Evolutionary conservation across 2,329 filamentous ascomycete genomes (phyloP).

Genomic region (Incumbomyces delicatus): DNA sequence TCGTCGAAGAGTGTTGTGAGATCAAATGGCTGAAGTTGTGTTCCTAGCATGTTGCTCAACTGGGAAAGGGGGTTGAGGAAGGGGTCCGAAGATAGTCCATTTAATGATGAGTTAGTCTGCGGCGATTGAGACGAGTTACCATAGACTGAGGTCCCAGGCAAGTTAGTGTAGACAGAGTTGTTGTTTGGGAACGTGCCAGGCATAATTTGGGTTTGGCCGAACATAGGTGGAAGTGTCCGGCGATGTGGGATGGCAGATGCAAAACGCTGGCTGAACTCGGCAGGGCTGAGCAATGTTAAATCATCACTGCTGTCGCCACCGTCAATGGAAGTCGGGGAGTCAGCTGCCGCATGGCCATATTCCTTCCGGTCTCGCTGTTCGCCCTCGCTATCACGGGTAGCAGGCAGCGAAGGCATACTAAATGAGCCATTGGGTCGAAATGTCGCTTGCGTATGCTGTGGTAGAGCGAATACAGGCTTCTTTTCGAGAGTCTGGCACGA

Average conservation of each 20-base stretch:
- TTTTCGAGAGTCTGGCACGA: neutral
- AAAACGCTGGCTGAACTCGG: neutral
- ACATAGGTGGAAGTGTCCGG: conserved; percentile 1
- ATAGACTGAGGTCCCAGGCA: conserved; percentile 14
- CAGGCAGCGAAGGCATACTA: conserved; percentile 5
- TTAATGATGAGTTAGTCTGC: neutral
- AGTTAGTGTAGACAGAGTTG: conserved; percentile 7
- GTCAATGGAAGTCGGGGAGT: neutral
- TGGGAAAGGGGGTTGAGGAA: neutral
- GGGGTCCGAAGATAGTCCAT: neutral
- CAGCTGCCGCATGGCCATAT: neutral
- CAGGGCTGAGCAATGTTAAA: neutral
- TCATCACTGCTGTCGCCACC: neutral
- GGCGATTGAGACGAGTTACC: neutral
- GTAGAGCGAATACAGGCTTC: neutral
- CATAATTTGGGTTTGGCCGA: conserved; percentile 3
- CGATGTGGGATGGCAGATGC: neutral
- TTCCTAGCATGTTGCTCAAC: neutral
- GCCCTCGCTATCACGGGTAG: neutral
- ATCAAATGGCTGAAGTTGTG: neutral
- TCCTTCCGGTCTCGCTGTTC: neutral
- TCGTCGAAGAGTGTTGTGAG: neutral
- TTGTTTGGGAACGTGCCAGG: conserved; percentile 15
- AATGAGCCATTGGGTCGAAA: conserved; percentile 15
- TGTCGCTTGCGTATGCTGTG: conserved; percentile 15